Evolutionary conservation across 2,329 filamentous ascomycete genomes (phyloP), one percentile per base, ranked within the genome.

Genomic region (Aspergillus nomiae): DNA sequence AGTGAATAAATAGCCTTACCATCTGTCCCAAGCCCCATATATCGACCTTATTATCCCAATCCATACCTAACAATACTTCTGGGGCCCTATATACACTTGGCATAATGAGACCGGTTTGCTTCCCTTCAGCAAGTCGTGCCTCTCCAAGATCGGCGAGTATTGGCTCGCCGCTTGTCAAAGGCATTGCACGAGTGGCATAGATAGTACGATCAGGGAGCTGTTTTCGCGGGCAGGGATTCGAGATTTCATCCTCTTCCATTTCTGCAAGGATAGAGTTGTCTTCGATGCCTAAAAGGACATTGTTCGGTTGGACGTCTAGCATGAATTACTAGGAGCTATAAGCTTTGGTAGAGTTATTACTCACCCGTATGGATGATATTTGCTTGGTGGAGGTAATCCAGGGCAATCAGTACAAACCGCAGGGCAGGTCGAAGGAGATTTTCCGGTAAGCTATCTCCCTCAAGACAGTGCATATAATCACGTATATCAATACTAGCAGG

Each of bases 331-430:
- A 41, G 30, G 21, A 24, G 1, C 14, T 14, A 59, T 12, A 2
- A 11, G 8, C 46, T 24, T 21, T 24, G 24, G 55, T 26, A 24
- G 24, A 38, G 26, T 30, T n/a, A 38, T 57, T 38, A 24, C 59
- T 59, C 34, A 72, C 70, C 70, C 4, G 69, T 73, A 70, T 73
- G 68, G 21, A 71, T 65, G 12, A 71, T 91, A 72, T 94, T 92
- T 76, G 93, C 94, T 72, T 88, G 81, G 80, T 97, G 94, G 32
- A 97, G 87, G 74, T 96, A 97, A 81, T 94, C 86, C 68, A 97
- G 92, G 32, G 93, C 93, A 69, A 89, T 88, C 24, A 97, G 86
- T 34, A 97, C 89, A 79, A 96, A 92, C 74, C 90, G 90, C 75
- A 97, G 95, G 34, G 58, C 65, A 43, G 64, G 66, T 46, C 73